Evolutionary conservation across 208 protist genomes (phyloP).

Genomic region (Trypanosomatidae sp.): DNA sequence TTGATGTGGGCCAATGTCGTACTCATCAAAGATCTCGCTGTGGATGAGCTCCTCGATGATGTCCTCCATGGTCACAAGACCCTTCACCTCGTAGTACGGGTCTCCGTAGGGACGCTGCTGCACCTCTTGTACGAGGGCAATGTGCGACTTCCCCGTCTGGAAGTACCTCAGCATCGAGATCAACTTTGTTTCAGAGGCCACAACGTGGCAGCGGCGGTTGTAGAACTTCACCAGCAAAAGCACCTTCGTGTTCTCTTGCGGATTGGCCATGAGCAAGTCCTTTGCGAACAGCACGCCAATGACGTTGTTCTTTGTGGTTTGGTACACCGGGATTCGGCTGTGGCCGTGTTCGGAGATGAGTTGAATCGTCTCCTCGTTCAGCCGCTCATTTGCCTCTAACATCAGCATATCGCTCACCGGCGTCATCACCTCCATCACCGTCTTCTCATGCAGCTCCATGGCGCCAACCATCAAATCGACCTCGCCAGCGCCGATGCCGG

Average conservation of each 20-base stretch:
- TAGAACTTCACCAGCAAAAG: constrained; percentile 94
- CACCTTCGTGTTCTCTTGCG: constrained; percentile 93
- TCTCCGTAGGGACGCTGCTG: constrained; percentile 87
- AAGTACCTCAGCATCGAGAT: constrained; percentile 96
- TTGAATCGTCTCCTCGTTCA: constrained; percentile 93
- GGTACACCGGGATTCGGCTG: constrained; percentile 94
- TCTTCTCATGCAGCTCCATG: constrained; percentile 95
- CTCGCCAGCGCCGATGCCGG: constrained; percentile 87
- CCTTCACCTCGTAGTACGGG: constrained; percentile 95
- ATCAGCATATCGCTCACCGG: constrained; percentile 93
- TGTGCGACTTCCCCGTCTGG: constrained; percentile 92
- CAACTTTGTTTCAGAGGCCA: constrained; percentile 90
- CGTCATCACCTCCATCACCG: constrained; percentile 94
- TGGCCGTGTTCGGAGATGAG: constrained; percentile 93
- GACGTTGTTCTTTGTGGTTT: constrained; percentile 91
- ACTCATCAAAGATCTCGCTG: constrained; percentile 98
- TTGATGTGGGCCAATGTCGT: constrained; percentile 76
- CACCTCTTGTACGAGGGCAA: constrained; percentile 94
- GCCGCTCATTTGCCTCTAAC: constrained; percentile 87
- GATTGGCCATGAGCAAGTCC: constrained; percentile 95
- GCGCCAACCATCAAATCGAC: constrained; percentile 93
- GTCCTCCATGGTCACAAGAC: constrained; percentile 97
- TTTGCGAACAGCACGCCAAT: constrained; percentile 92
- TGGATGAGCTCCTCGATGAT: constrained; percentile 97
- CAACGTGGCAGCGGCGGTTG: constrained; percentile 86